These are phyloP conservation scores for Mycotypha africana DNA, from an alignment of 371 early-diverging fungal species.

Conservation along the genomic window DNA sequence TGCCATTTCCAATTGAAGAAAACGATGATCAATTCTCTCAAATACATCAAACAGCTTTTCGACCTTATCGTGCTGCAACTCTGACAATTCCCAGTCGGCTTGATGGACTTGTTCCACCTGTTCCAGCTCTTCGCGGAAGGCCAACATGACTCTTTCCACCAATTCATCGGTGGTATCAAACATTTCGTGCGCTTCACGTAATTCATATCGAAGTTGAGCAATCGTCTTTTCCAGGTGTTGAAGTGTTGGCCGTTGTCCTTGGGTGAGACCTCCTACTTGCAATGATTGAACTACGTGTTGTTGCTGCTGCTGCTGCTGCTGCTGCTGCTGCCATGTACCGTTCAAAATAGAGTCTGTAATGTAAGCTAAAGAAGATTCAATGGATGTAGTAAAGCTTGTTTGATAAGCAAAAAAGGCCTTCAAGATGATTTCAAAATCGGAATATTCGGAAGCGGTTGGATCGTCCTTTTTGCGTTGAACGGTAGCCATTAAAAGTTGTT, in stretches of 20 bases:
- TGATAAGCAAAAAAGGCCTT: constrained; percentile 50
- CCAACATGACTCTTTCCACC: constrained; percentile 46
- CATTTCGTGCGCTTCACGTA: constrained; percentile 54
- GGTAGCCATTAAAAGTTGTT: constrained; percentile 1
- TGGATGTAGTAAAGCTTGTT: constrained; percentile 49
- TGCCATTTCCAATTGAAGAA: constrained; percentile 28
- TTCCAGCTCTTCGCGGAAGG: constrained; percentile 50
- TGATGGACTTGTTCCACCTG: constrained; percentile 43
- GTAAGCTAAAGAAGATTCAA: constrained; percentile 44
- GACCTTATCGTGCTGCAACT: constrained; percentile 31
- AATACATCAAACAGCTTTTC: constrained; percentile 42
- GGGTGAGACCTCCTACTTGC: background rate
- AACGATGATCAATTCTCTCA: constrained; percentile 40
- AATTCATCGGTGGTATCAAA: constrained; percentile 51
- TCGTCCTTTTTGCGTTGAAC: constrained; percentile 5
- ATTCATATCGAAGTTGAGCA: constrained; percentile 39
- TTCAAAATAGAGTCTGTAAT: constrained; percentile 47
- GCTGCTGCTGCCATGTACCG: constrained; percentile 2
- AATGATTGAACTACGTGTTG: background rate
- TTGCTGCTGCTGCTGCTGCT: background rate
- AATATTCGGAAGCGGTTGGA: constrained; percentile 25
- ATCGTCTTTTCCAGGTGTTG: constrained; percentile 23
- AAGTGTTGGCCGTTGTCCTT: no score
- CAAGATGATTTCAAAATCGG: constrained; percentile 50
- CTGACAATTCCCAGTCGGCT: constrained; percentile 38